phyloP scores from a whole-genome alignment of 352 stramenopile species.

The Albugo candida region DNA sequence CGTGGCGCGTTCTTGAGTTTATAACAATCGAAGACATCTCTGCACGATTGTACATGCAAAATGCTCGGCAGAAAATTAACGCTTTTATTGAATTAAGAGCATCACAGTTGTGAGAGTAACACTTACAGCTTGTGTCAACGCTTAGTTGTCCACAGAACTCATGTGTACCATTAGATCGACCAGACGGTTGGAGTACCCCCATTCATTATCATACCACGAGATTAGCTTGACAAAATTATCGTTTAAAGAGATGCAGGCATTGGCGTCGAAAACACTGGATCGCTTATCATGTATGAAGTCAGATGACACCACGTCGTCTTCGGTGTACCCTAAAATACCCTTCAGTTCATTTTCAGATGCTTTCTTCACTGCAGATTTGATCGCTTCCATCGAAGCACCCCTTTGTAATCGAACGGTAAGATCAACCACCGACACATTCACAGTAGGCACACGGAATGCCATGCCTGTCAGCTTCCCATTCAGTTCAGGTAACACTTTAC shows the following conservation, averaged over 20 bases:
- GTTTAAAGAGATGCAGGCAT: constrained; percentile 86
- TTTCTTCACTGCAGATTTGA: constrained; percentile 81
- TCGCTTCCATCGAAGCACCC: constrained; percentile 75
- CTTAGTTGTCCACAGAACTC: constrained; percentile 21
- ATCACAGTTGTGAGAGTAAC: not conserved
- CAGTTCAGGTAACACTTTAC: constrained; percentile 29
- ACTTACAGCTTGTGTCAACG: no score
- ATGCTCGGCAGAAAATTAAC: not conserved
- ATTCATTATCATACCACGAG: constrained; percentile 91
- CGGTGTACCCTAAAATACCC: constrained; percentile 83
- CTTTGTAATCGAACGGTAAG: constrained; percentile 80
- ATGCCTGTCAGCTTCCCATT: constrained; percentile 89
- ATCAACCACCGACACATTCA: constrained; percentile 91
- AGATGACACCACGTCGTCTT: constrained; percentile 81
- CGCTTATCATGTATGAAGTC: constrained; percentile 80
- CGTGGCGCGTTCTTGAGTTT: no score
- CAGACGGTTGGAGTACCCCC: constrained; percentile 83
- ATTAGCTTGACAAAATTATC: constrained; percentile 94
- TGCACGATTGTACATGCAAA: no score
- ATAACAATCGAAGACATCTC: no score
- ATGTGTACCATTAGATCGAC: constrained; percentile 42
- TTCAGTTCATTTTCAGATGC: constrained; percentile 79
- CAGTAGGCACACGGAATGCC: constrained; percentile 88
- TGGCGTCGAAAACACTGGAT: constrained; percentile 89
- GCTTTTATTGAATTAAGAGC: not conserved